Percentiles rank a stretch among this genome's conserved stretches.
Conservation (phyloP, 2,329 filamentous ascomycete species). For the Macrophomina phaseolina region DNA sequence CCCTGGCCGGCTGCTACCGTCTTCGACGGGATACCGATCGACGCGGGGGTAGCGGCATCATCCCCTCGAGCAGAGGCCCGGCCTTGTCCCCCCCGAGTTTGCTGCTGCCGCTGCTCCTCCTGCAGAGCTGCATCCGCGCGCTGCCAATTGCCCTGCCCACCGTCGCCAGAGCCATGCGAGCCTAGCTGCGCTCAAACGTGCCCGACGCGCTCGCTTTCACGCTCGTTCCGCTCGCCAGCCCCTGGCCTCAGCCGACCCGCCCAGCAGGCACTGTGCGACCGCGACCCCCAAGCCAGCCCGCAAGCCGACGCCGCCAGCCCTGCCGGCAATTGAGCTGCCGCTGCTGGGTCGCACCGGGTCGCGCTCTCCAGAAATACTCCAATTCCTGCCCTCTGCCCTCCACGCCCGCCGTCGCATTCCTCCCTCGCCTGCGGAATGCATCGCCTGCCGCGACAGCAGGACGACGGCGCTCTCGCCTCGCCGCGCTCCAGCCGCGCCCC, state of each 20-base stretch:
- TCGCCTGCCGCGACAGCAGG: conserved; percentile 15
- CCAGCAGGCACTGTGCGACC: conserved; percentile 15
- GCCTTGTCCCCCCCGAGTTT: conserved; percentile 20
- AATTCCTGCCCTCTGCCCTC: background rate
- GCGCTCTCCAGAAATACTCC: background rate
- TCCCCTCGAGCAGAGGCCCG: conserved; percentile 22
- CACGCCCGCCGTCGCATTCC: conserved; percentile 4
- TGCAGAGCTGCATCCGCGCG: conserved; percentile 7
- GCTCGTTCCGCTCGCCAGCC: conserved; percentile 6
- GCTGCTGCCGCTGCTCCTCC: conserved; percentile 1
- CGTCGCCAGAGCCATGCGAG: conserved; percentile 8
- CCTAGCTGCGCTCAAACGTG: conserved; percentile 2
- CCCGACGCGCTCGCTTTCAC: conserved; percentile 6
- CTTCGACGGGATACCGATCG: conserved; percentile 16
- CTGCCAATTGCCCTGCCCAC: background rate
- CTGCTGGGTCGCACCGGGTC: conserved; percentile 4
- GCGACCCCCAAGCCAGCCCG: background rate
- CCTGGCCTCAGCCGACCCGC: background rate
- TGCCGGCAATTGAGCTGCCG: conserved; percentile 19
- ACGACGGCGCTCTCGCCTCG: conserved; percentile 31
- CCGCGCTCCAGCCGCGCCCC: conserved; percentile 45
- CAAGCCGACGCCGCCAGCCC: conserved; percentile 13
- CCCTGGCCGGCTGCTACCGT: background rate
- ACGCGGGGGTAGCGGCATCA: conserved; percentile 19
- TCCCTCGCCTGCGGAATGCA: conserved; percentile 16